Evolutionary conservation across 306 rosid species (phyloP).

Genomic region (Cyamopsis tetragonoloba): DNA sequence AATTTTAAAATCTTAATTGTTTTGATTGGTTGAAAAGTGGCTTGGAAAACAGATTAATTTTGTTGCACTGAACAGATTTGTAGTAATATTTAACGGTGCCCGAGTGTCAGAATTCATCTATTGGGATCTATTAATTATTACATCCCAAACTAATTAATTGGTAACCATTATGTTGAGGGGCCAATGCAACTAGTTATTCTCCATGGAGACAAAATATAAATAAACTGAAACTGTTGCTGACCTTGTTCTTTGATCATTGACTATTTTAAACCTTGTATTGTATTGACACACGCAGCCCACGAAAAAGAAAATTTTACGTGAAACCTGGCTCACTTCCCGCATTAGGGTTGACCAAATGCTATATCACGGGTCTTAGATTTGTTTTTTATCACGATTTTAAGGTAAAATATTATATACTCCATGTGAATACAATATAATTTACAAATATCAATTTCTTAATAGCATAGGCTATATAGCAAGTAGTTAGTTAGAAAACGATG

Average conservation of each 20-base stretch:
- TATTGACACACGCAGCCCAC: too few relatives aligned
- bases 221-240: constrained; percentile 15
- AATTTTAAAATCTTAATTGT: too few relatives aligned
- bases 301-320: too few relatives aligned
- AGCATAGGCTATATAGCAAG: too few relatives aligned
- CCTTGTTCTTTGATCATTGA: constrained; percentile 9
- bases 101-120: neutral
- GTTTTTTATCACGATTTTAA: neutral
- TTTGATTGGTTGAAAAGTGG: neutral
- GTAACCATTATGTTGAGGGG: too few relatives aligned
- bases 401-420: neutral
- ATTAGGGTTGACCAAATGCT: too few relatives aligned
- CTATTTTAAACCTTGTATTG: constrained; percentile 10
- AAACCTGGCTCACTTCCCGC: constrained; percentile 27
- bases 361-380: constrained; percentile 24
- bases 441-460: too few relatives aligned
- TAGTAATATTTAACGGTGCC: neutral
- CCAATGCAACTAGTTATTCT: too few relatives aligned
- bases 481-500: too few relatives aligned
- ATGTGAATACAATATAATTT: constrained; percentile 11
- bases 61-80: neutral
- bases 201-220: too few relatives aligned
- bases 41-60: neutral
- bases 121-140: constrained; percentile 1
- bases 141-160: too few relatives aligned